Conservation (phyloP, 768 basidiomycete genomes). For the Leccinum variicolor region DNA sequence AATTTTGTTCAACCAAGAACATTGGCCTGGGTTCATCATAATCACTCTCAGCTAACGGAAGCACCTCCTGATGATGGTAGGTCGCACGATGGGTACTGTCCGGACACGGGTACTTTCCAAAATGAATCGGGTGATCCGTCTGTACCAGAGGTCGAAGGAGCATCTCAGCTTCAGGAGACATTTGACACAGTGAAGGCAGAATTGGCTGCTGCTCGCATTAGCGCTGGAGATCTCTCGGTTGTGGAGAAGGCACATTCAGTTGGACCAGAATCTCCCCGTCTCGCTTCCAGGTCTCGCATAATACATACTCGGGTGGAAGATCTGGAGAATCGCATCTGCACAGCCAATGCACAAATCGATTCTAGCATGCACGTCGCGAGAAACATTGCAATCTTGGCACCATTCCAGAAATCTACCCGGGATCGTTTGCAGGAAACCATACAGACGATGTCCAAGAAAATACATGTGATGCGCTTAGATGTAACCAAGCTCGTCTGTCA, state of each 20-base stretch:
- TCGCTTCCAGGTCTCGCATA: conserved; percentile 49
- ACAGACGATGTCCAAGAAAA: conserved; percentile 57
- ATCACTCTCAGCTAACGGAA: conserved; percentile 38
- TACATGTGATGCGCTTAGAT: conserved; percentile 70
- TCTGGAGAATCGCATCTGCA: conserved; percentile 56
- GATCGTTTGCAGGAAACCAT: conserved; percentile 66
- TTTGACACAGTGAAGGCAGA: conserved; percentile 88
- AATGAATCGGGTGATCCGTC: conserved; percentile 30
- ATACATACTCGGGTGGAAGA: conserved; percentile 61
- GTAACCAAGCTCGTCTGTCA: conserved; percentile 71
- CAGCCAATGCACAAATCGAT: conserved; percentile 58
- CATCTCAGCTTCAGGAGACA: conserved; percentile 72
- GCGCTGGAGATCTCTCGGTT: conserved; percentile 26
- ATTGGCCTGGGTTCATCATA: conserved; percentile 42
- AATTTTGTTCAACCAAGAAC: conserved; percentile 23
- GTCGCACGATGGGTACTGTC: conserved; percentile 25
- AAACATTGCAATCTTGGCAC: conserved; percentile 81
- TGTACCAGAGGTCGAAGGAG: conserved; percentile 55
- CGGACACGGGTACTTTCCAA: conserved; percentile 27
- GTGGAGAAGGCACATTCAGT: conserved; percentile 15
- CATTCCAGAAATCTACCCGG: conserved; percentile 82
- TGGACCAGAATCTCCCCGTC: conserved; percentile 25
- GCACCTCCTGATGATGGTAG: conserved; percentile 23
- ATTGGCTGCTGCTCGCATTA: conserved; percentile 53
- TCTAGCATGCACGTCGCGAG: conserved; percentile 68